A percentile compares a stretch with the other conserved stretches of the same genome.
Evolutionary conservation across 176 grass and related monocot genomes (phyloP).

Genomic region (Canna indica): DNA sequence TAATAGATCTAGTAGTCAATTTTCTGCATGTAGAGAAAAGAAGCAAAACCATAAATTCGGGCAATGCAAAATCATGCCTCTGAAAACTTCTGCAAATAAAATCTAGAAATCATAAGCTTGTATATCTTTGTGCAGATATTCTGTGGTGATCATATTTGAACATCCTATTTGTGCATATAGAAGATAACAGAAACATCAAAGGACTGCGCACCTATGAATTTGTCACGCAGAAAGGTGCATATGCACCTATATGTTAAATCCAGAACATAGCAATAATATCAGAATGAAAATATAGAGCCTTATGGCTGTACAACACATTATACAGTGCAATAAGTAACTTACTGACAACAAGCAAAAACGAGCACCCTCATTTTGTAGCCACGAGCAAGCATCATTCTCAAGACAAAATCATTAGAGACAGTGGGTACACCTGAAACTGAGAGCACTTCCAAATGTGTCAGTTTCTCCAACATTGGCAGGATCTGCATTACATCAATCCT

Average conservation of each 20-base stretch:
- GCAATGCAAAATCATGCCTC: not conserved
- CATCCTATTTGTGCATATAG: not conserved
- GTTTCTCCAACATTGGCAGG: not conserved
- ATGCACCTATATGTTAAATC: not conserved
- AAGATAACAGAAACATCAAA: not conserved
- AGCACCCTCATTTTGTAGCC: constrained; percentile 1
- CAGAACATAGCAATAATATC: not conserved
- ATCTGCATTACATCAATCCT: constrained; percentile 5
- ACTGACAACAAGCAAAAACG: not conserved
- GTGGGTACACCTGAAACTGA: constrained; percentile 1
- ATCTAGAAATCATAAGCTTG: not conserved
- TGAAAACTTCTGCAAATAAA: not conserved
- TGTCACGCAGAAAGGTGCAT: not conserved
- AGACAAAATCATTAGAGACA: not conserved
- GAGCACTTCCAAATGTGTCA: not conserved
- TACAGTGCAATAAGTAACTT: not conserved
- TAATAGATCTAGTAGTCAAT: not conserved
- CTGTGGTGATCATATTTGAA: not conserved
- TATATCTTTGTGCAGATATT: not conserved
- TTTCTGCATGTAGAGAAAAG: constrained; percentile 2
- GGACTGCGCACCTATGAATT: not conserved
- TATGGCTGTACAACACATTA: too few relatives aligned
- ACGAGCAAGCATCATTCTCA: not conserved
- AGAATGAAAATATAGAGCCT: not conserved
- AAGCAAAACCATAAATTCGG: not conserved